Evolutionary conservation across 1,284 basidiomycete genomes (phyloP).

Genomic region (Ganoderma sinense): DNA sequence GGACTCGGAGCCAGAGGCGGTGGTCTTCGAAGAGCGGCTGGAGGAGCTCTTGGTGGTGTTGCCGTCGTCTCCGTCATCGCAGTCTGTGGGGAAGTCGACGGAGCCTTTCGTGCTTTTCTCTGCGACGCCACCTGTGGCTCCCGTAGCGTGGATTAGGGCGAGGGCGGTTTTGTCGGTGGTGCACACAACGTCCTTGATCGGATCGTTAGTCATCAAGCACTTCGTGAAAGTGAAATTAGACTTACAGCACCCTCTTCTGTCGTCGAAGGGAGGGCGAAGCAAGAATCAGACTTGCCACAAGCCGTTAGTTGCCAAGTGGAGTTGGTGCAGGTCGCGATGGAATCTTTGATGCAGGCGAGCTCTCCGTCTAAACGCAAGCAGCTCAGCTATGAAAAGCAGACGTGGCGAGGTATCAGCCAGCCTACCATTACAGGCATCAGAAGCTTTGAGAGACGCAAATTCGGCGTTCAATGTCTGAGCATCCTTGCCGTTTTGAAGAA

Average conservation of each 20-base stretch:
- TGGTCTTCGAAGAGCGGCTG: not conserved
- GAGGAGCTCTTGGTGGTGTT: not conserved
- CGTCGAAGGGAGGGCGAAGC: conserved; percentile 57
- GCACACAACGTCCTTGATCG: conserved; percentile 51
- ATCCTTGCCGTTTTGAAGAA: conserved; percentile 52
- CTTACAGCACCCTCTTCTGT: conserved; percentile 53
- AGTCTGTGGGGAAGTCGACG: conserved; percentile 32
- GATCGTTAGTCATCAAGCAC: not conserved
- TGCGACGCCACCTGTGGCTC: conserved; percentile 50
- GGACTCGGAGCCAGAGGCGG: conserved; percentile 9
- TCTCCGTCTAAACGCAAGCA: conserved; percentile 43
- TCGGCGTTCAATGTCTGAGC: conserved; percentile 59
- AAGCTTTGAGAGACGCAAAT: conserved; percentile 46
- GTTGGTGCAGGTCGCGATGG: conserved; percentile 49
- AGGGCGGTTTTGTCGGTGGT: conserved; percentile 52
- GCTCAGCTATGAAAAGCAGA: not conserved
- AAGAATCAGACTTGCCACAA: conserved; percentile 47
- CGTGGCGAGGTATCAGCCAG: conserved; percentile 3
- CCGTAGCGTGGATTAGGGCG: conserved; percentile 51
- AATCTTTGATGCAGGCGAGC: conserved; percentile 51
- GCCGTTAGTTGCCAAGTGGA: conserved; percentile 47
- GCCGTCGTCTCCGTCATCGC: conserved; percentile 23
- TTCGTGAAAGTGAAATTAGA: conserved; percentile 14
- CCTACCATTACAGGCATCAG: conserved; percentile 54
- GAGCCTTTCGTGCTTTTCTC: conserved; percentile 37